A percentile compares a stretch with the other conserved stretches of the same genome.
Conservation (phyloP, 2,329 filamentous ascomycete genomes). For the Phaeosphaeriaceae sp. region DNA sequence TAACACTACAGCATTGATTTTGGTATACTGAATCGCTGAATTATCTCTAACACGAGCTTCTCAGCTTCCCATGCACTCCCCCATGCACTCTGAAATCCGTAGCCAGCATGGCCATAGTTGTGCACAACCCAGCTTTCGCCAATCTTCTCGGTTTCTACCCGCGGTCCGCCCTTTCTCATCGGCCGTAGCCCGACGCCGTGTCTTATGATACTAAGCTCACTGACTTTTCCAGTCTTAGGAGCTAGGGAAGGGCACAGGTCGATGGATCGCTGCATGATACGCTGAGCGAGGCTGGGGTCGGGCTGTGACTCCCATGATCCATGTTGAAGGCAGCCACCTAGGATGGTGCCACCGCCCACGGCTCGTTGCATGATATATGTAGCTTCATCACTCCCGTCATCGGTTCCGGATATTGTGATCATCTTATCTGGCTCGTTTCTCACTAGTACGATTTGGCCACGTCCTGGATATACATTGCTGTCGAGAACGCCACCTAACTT, state of each 20-base stretch:
- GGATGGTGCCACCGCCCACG: conserved; percentile 74
- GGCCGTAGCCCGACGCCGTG: conserved; percentile 85
- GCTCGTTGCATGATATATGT: conserved; percentile 85
- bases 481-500: conserved; percentile 85
- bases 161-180: conserved; percentile 72
- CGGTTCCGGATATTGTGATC: conserved; percentile 72
- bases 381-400: conserved; percentile 74
- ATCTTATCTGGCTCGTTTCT: conserved; percentile 77
- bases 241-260: conserved; percentile 69
- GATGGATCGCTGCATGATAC: conserved; percentile 83
- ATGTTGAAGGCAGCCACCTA: conserved; percentile 85
- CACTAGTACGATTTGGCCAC: conserved; percentile 85
- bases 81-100: conserved; percentile 67
- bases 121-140: conserved; percentile 72
- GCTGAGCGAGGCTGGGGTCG: conserved; percentile 77
- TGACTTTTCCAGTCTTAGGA: conserved; percentile 66
- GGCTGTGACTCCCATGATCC: conserved; percentile 79
- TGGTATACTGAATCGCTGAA: neutral
- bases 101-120: conserved; percentile 80
- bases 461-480: conserved; percentile 71
- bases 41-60: conserved; percentile 40
- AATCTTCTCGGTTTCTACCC: conserved; percentile 75
- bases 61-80: conserved; percentile 52
- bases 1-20: conserved; percentile 1
- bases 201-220: conserved; percentile 73